Evolutionary conservation across 1,284 basidiomycete species (phyloP), one percentile per base, ranked within the genome.

Genomic region (Irpex rosettiformis): DNA sequence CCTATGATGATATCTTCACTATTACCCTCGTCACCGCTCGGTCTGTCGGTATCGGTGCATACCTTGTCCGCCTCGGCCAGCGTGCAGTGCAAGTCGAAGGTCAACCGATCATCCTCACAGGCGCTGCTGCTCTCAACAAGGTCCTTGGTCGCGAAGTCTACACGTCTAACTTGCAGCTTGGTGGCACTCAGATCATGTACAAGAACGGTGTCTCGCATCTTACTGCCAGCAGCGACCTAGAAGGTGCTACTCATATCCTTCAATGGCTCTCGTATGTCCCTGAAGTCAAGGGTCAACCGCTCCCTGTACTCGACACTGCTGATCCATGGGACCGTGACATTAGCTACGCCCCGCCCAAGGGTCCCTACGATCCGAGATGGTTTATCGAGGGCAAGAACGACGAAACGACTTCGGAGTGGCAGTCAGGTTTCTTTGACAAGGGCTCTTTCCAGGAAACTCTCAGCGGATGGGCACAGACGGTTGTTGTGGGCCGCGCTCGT

Each of bases 111-210:
- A 99, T 99, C 74, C 86, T 99, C 61, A 99, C 97, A 11, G 97
- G 97, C 70, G 96, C 96, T 47, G 86, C 88, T 30, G 97, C 97
- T 4, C 86, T 99, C 68, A 99, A 99, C 85, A 99, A 99, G 80
- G 96, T 99, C 3, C 88, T 99, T 54, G 97, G 97, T 64, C 93
- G 97, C 58, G 97, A 99, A 75, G 97, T 99, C 43, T 99, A 99
- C 76, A 98, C 97, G 10, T 97, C 94, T 60, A 99, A 99, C 77
- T 76, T 99, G 68, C 97, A 99, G 77, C 92, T 99, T 62, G 97
- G 97, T 70, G 97, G 97, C 61, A 98, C 97, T 37, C 93, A 96
- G 70, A 99, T 98, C 79, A 98, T 98, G 95, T 92, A 95, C 85
- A 96, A 96, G 84, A 98, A 98, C 72, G 97, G 97, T 77, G 94